Conservation (phyloP, 441 rosid genomes). For the Omphalea diandra region DNA sequence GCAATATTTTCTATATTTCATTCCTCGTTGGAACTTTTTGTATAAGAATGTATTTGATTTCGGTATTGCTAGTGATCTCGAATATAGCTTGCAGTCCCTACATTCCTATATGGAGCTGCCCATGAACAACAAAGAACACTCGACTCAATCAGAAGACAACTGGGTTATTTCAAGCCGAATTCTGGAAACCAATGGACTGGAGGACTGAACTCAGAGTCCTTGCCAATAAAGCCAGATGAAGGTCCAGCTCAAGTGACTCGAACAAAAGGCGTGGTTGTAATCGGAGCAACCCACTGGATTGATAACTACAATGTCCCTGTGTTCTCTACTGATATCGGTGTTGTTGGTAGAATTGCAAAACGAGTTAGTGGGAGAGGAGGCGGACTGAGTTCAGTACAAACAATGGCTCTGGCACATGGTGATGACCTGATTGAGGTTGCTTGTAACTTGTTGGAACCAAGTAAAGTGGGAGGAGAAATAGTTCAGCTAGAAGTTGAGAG, state of each 20-base stretch:
- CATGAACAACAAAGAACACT: conserved; percentile 55
- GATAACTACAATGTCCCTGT: conserved; percentile 81
- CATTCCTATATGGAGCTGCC: conserved; percentile 81
- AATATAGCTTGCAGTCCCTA: conserved; percentile 62
- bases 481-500: conserved; percentile 73
- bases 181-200: conserved; percentile 67
- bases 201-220: conserved; percentile 42
- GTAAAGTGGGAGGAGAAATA: conserved; percentile 59
- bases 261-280: conserved; percentile 58
- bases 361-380: conserved; percentile 73
- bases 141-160: conserved; percentile 79
- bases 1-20: not conserved
- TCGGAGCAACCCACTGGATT: conserved; percentile 82
- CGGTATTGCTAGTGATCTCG: conserved; percentile 23
- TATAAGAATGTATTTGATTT: not conserved
- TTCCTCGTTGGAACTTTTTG: not conserved
- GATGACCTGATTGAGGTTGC: conserved; percentile 73
- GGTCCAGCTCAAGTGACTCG: conserved; percentile 57
- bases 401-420: conserved; percentile 81
- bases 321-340: conserved; percentile 44
- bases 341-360: conserved; percentile 63
- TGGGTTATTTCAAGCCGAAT: conserved; percentile 85
- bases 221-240: conserved; percentile 60
- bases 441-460: conserved; percentile 79
- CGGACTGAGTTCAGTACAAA: conserved; percentile 76